phyloP scores from a whole-genome alignment of 495 filamentous ascomycete genomes.

The Alectoria sarmentosa region DNA sequence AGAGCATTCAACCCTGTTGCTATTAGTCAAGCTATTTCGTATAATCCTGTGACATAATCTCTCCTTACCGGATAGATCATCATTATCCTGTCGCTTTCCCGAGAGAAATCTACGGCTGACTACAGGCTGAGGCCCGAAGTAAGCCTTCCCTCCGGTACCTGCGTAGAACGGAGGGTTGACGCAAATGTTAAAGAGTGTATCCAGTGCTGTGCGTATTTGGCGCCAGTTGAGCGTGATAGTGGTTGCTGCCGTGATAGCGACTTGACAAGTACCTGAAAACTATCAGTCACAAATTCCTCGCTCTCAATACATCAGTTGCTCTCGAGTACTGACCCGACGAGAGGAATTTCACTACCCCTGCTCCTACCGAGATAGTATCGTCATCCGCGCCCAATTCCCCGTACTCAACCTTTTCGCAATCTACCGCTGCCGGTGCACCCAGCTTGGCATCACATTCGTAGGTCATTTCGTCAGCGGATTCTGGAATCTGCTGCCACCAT shows the following conservation, averaged over 20 bases:
- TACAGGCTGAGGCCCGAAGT: not conserved
- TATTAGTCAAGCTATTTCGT: not conserved
- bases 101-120: not conserved
- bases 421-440: not conserved
- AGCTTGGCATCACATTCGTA: slow-evolving; percentile 11
- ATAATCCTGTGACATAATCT: not conserved
- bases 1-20: not conserved
- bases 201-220: slow-evolving; percentile 9
- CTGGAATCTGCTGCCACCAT: not conserved
- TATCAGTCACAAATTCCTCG: not conserved
- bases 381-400: slow-evolving; percentile 2
- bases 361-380: not conserved
- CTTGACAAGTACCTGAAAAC: slow-evolving; percentile 3
- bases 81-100: not conserved
- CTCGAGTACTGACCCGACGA: slow-evolving; percentile 1
- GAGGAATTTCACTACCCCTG: slow-evolving; percentile 8
- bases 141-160: not conserved
- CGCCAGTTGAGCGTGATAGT: slow-evolving; percentile 5
- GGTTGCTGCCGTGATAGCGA: slow-evolving; percentile 7
- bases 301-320: too few relatives aligned
- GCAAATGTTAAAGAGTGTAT: slow-evolving; percentile 3
- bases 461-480: slow-evolving; percentile 3
- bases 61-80: not conserved
- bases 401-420: slow-evolving; percentile 3
- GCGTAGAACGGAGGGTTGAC: not conserved